Evolutionary conservation across 768 basidiomycete species (phyloP), one percentile per base, ranked within the genome.

Genomic region (Cyclocybe cylindracea): DNA sequence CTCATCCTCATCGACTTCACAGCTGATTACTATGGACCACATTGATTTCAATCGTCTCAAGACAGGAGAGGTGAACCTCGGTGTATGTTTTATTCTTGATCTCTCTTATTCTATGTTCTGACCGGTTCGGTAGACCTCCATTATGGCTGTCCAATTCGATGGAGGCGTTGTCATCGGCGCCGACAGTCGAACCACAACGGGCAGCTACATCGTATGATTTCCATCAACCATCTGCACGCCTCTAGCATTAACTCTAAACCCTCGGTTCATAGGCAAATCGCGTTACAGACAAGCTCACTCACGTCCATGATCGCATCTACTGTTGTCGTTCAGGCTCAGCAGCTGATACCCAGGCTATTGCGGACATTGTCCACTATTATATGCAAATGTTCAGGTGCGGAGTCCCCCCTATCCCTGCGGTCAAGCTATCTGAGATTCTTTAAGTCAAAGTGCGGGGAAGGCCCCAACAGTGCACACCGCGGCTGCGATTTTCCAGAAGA

Each of bases 251-350:
- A 51, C 34, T 6, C 44, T 46, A 53, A 33, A 41, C 36, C 45
- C 8, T 32, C 36, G 32, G 45, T 35, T 55, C 48, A 9, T 24
- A 96, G 94, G 93, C 94, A 19, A 98, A 98, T 70, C 88, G 96
- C 70, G 96, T 98, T 14, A 99, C 96, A 39, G 96, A 99, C 80
- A 99, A 99, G 75, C 82, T 98, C 54, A 97, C 95, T 2, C 84
- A 91, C 67, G 80, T 99, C 60, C 94, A 98, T 70, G 97, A 99
- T 73, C 92, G 94, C 60, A 91, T 98, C 70, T 99, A 98, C 72
- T 99, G 97, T 69, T 99, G 97, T 82, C 89, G 97, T 53, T 97
- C 94, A 39, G 97, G 97, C 44, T 97, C 94, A 59, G 92, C 96
- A 41, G 96, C 96, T 18, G 96, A 99, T 69, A 99, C 97, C 2